A percentile compares a stretch with the other conserved stretches of the same genome.
Conservation (phyloP, 78 protist species). For the Tieghemostelium lacteum region DNA sequence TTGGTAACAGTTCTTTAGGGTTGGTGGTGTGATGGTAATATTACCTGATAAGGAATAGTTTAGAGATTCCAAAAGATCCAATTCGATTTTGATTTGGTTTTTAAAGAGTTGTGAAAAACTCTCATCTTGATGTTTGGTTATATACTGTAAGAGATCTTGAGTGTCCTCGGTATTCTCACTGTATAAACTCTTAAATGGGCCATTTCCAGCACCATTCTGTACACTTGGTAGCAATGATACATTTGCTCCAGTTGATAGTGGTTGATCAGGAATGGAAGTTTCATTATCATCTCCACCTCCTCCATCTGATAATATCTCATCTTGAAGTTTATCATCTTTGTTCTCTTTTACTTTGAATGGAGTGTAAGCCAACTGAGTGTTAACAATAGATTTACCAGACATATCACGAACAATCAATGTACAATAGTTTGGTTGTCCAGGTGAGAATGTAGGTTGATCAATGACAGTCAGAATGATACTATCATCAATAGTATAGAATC, state of each 20-base stretch:
- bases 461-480: constrained; percentile 28
- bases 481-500: constrained; percentile 60
- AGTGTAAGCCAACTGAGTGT: constrained; percentile 24
- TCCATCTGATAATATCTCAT: background rate
- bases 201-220: background rate
- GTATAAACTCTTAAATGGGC: constrained; percentile 20
- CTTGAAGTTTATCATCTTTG: background rate
- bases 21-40: background rate
- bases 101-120: background rate
- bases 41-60: background rate
- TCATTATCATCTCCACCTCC: background rate
- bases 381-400: constrained; percentile 52
- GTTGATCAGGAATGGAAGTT: background rate
- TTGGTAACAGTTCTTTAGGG: background rate
- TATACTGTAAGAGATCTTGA: background rate
- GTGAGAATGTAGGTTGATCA: constrained; percentile 45
- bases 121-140: constrained; percentile 14
- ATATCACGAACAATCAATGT: constrained; percentile 60
- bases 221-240: too few species aligned
- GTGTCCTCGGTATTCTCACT: constrained; percentile 29
- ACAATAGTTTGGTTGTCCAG: background rate
- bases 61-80: background rate
- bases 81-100: constrained; percentile 1
- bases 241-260: background rate
- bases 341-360: constrained; percentile 45